A percentile compares a stretch with the other conserved stretches of the same genome.
Evolutionary conservation across 2,329 filamentous ascomycete genomes (phyloP).

Genomic region (Tolypocladium sp.): DNA sequence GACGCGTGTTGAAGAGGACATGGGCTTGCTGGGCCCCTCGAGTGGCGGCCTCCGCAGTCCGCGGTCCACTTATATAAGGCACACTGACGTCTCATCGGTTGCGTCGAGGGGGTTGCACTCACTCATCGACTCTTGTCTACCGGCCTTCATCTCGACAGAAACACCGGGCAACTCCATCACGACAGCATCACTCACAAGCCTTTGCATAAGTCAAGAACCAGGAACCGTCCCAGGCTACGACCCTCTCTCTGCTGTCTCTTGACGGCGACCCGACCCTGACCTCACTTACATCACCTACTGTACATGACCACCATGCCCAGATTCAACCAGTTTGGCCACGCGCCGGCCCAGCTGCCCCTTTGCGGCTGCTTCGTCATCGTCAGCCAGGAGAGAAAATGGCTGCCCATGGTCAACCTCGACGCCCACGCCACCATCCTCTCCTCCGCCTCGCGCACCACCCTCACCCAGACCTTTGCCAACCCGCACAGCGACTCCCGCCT

Average conservation of each 20-base stretch:
- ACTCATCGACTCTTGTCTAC: neutral
- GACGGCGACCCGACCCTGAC: neutral
- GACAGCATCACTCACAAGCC: neutral
- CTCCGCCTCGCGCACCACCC: constrained; percentile 36
- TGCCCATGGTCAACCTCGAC: constrained; percentile 49
- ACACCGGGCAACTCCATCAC: neutral
- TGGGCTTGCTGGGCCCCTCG: too few species aligned
- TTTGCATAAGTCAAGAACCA: neutral
- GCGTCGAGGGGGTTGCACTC: neutral
- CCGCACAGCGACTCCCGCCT: constrained; percentile 23
- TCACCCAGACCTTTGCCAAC: constrained; percentile 54
- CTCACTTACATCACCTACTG: too few species aligned
- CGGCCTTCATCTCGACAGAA: neutral
- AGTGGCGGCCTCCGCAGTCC: neutral
- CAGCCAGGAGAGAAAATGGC: constrained; percentile 25
- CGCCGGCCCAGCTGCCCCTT: neutral
- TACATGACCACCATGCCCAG: neutral
- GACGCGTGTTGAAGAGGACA: neutral
- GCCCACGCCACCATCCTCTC: constrained; percentile 53
- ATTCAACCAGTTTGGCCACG: neutral
- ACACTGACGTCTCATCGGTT: neutral
- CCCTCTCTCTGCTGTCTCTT: neutral
- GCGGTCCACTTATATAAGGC: neutral
- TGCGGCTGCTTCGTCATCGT: constrained; percentile 27
- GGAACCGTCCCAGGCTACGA: neutral